These are phyloP conservation scores for Paxillus rubicundulus DNA, from an alignment of 768 basidiomycete genomes.

Conservation along the genomic window DNA sequence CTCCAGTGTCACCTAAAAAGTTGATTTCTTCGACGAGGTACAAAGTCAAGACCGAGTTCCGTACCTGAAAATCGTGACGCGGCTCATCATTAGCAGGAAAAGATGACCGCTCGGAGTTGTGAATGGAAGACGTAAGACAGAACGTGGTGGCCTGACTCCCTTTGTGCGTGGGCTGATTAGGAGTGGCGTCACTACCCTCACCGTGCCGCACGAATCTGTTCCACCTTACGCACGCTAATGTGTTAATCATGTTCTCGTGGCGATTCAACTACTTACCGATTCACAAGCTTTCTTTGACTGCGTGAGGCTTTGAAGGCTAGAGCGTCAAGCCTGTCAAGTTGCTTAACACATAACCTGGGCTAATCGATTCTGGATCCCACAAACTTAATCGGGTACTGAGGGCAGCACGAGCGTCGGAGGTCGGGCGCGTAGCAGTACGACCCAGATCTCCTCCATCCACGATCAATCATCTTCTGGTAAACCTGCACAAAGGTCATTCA, in stretches of 20 bases:
- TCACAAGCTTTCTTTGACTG: constrained; percentile 72
- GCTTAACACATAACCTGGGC: constrained; percentile 17
- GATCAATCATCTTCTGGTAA: constrained; percentile 81
- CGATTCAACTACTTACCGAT: constrained; percentile 45
- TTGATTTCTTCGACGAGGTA: neutral
- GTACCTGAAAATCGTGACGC: constrained; percentile 61
- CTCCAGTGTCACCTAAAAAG: constrained; percentile 65
- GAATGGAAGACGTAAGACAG: constrained; percentile 48
- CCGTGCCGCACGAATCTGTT: constrained; percentile 62
- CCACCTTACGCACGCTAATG: constrained; percentile 48
- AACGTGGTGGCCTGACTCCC: constrained; percentile 26
- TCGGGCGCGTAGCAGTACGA: constrained; percentile 88
- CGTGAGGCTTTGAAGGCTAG: constrained; percentile 64
- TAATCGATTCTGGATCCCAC: constrained; percentile 18
- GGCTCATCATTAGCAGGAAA: constrained; percentile 26
- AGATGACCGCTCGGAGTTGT: constrained; percentile 50
- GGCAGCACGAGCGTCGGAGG: constrained; percentile 79
- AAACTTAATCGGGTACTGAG: constrained; percentile 91
- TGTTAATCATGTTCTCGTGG: neutral
- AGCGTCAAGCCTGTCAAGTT: constrained; percentile 57
- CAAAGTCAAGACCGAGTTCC: constrained; percentile 1
- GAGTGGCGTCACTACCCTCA: constrained; percentile 25
- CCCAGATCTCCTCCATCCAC: constrained; percentile 84
- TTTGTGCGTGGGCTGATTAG: constrained; percentile 9
- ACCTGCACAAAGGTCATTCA: constrained; percentile 41